These are phyloP conservation scores for Corrigiola litoralis DNA, from an alignment of 179 eudicot species.

Conservation along the genomic window DNA sequence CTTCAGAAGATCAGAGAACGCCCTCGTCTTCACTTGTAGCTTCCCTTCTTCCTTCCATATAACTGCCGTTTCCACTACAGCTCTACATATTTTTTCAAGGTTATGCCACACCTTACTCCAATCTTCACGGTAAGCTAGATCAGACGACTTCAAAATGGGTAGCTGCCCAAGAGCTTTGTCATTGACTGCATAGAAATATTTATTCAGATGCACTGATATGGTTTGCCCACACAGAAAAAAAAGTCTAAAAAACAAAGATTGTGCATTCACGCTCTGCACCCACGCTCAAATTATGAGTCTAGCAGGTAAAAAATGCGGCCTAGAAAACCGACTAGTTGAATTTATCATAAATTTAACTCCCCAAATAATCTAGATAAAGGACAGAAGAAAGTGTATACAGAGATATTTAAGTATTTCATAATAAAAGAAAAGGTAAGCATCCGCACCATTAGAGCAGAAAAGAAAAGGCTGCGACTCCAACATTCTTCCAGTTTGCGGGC, in stretches of 20 bases:
- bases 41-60: constrained; percentile 77
- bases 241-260: too few species aligned
- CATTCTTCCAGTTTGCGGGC: constrained; percentile 23
- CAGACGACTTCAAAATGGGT: constrained; percentile 29
- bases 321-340: too few species aligned
- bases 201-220: too few species aligned
- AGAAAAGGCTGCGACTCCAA: constrained; percentile 15
- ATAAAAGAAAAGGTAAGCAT: constrained; percentile 18
- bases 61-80: constrained; percentile 53
- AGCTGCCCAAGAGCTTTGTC: constrained; percentile 23
- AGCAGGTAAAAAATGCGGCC: too few species aligned
- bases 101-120: constrained; percentile 46
- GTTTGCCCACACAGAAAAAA: too few species aligned
- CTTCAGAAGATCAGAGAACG: constrained; percentile 62
- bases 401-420: not conserved
- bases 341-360: too few species aligned
- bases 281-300: too few species aligned
- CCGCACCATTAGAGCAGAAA: constrained; percentile 21
- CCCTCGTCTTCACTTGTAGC: constrained; percentile 66
- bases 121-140: constrained; percentile 42
- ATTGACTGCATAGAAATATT: constrained; percentile 50
- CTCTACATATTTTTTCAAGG: constrained; percentile 47
- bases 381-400: too few species aligned
- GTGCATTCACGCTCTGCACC: too few species aligned
- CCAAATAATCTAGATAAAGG: too few species aligned